A percentile compares a stretch with the other conserved stretches of the same genome.
Conservation (phyloP, 306 rosid genomes). For the Begonia fuchsioides region DNA sequence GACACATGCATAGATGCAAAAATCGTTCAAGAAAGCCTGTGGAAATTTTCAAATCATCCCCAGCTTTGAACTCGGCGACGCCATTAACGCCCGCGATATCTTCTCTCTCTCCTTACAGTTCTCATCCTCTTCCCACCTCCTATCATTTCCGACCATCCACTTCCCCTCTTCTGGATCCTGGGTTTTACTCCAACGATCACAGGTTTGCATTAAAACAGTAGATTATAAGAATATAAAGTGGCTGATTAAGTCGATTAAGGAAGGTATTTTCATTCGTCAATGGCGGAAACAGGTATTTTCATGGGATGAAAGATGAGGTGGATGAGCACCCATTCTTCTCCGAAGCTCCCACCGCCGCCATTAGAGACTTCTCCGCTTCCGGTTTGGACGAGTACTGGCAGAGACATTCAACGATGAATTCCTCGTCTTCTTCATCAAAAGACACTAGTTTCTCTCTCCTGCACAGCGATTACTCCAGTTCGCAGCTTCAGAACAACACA, state of each 20-base stretch:
- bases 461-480: conserved; percentile 40
- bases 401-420: conserved; percentile 59
- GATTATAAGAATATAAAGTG: neutral
- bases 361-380: conserved; percentile 67
- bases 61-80: conserved; percentile 11
- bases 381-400: conserved; percentile 78
- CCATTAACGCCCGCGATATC: conserved; percentile 26
- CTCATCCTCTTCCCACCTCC: conserved; percentile 21
- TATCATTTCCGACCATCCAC: conserved; percentile 29
- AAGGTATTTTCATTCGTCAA: too few species aligned
- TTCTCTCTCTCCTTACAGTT: conserved; percentile 14
- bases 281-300: conserved; percentile 35
- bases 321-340: conserved; percentile 77
- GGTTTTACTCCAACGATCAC: conserved; percentile 43
- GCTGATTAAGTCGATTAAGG: neutral
- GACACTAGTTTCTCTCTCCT: conserved; percentile 53
- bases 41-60: conserved; percentile 62
- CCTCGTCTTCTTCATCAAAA: conserved; percentile 52
- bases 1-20: conserved; percentile 99
- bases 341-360: conserved; percentile 51
- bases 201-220: conserved; percentile 27
- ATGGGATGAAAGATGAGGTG: conserved; percentile 67
- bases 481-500: conserved; percentile 41
- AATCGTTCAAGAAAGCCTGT: conserved; percentile 99
- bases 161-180: conserved; percentile 38